Conservation (phyloP, 768 basidiomycete genomes). For the Suillus sp. region DNA sequence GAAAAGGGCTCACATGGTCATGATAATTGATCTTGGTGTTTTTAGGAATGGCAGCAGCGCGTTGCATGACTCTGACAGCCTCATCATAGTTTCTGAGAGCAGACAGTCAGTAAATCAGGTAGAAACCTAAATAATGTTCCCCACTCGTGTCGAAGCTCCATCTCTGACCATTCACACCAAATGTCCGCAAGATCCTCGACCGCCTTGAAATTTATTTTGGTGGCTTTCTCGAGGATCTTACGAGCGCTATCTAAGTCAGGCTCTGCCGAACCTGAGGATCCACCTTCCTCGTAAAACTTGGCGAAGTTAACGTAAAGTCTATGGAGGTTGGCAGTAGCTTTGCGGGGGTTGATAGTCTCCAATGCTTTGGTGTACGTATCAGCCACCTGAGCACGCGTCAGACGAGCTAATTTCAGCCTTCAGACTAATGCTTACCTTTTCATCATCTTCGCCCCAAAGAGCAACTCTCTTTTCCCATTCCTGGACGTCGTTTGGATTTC, state of each 20-base stretch:
- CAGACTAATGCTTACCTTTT: constrained; percentile 60
- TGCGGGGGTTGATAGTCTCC: constrained; percentile 84
- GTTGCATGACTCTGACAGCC: constrained; percentile 92
- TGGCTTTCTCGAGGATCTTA: constrained; percentile 91
- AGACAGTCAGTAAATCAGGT: constrained; percentile 16
- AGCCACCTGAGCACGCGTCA: constrained; percentile 60
- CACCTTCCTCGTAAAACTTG: constrained; percentile 97
- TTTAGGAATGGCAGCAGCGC: constrained; percentile 90
- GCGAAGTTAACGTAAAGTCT: constrained; percentile 93
- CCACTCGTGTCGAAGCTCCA: constrained; percentile 95
- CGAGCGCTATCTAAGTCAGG: constrained; percentile 82
- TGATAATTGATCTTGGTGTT: constrained; percentile 91
- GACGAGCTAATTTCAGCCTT: constrained; percentile 4
- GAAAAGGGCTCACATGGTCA: constrained; percentile 70
- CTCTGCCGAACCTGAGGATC: constrained; percentile 76
- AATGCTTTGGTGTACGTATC: constrained; percentile 91
- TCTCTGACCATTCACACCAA: constrained; percentile 99
- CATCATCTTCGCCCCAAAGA: constrained; percentile 90
- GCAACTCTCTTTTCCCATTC: constrained; percentile 99
- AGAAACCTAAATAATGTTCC: constrained; percentile 31
- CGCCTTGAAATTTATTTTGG: constrained; percentile 88
- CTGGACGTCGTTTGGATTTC: constrained; percentile 97
- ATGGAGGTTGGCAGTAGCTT: constrained; percentile 89
- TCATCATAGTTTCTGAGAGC: constrained; percentile 90
- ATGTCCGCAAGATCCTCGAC: constrained; percentile 98